phyloP scores from a whole-genome alignment of 768 basidiomycete species.

The Xerocomellus intermedius region DNA sequence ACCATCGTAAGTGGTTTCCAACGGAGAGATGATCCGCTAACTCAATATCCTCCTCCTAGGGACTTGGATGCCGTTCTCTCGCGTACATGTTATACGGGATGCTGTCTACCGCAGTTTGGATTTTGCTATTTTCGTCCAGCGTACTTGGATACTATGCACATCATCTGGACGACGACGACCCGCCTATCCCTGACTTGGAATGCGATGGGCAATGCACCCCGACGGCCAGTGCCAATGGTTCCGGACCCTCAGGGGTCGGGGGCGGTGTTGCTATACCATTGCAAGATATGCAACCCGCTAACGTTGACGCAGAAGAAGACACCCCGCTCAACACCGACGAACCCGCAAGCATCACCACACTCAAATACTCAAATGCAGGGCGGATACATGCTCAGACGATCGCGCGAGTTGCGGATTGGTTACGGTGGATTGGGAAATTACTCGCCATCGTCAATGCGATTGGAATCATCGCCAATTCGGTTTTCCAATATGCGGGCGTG shows the following conservation, averaged over 20 bases:
- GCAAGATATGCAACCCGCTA: neutral
- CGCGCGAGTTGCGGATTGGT: constrained; percentile 2
- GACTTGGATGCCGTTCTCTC: constrained; percentile 36
- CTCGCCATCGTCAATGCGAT: constrained; percentile 31
- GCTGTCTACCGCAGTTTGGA: constrained; percentile 31
- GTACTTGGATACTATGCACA: constrained; percentile 21
- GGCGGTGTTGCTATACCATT: neutral
- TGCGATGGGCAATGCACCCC: neutral
- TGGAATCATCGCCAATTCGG: constrained; percentile 23
- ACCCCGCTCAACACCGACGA: neutral
- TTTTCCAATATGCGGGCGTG: constrained; percentile 30
- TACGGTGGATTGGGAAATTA: constrained; percentile 28
- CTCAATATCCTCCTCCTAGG: constrained; percentile 5
- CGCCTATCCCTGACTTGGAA: neutral
- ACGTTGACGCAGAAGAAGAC: neutral
- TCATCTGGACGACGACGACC: neutral
- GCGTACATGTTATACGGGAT: constrained; percentile 32
- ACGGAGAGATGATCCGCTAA: neutral
- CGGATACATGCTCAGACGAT: neutral
- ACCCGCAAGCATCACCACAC: neutral
- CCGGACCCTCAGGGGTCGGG: neutral
- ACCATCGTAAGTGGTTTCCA: constrained; percentile 20
- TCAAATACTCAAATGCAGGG: neutral
- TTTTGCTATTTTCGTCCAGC: constrained; percentile 31
- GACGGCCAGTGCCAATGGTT: neutral